Conservation (phyloP, 148 eudicot genomes). For the Rhododendron mucronatum region DNA sequence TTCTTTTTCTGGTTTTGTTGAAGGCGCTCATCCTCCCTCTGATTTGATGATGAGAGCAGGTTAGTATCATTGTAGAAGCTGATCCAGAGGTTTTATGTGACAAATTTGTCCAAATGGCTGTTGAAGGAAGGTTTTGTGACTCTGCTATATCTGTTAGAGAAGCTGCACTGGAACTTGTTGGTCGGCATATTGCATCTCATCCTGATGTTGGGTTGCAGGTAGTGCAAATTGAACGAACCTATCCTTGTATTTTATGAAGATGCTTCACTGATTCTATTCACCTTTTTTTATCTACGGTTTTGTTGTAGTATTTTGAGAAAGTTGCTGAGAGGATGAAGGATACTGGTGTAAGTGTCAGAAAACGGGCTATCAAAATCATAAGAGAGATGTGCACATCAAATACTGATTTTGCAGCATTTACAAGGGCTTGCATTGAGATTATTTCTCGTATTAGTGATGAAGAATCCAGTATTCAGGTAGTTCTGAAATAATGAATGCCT, state of each 20-base stretch:
- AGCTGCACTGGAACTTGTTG: constrained; percentile 98
- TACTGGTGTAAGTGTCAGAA: constrained; percentile 92
- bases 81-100: constrained; percentile 95
- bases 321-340: constrained; percentile 90
- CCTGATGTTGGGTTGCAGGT: constrained; percentile 98
- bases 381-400: constrained; percentile 90
- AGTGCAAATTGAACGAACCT: constrained; percentile 16
- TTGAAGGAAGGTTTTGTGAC: constrained; percentile 97
- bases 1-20: background rate
- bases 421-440: constrained; percentile 86
- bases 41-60: constrained; percentile 45
- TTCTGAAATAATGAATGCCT: constrained; percentile 1
- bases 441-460: constrained; percentile 91
- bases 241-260: background rate
- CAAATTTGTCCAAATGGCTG: constrained; percentile 80
- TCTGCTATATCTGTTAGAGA: constrained; percentile 94
- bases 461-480: constrained; percentile 96
- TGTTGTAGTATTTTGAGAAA: constrained; percentile 83
- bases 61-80: constrained; percentile 94
- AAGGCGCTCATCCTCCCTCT: constrained; percentile 6
- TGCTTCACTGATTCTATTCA: background rate
- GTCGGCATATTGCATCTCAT: constrained; percentile 92
- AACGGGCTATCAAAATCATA: constrained; percentile 93
- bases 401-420: constrained; percentile 54
- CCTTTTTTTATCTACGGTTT: background rate